Evolutionary conservation across 441 rosid genomes (phyloP).

Genomic region (Eugenia klotzschiana): DNA sequence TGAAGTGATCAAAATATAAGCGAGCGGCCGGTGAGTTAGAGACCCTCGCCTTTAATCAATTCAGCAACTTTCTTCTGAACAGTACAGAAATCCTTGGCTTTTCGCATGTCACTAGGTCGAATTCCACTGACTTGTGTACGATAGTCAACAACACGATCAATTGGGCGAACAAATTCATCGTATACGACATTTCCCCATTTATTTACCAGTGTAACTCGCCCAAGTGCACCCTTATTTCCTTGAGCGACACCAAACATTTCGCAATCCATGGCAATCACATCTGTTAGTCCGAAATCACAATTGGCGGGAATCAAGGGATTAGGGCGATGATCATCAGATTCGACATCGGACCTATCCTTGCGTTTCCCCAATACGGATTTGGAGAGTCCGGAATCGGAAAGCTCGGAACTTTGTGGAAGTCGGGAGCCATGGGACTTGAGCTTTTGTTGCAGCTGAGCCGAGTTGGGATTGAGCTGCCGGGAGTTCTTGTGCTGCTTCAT

Average conservation of each 20-base stretch:
- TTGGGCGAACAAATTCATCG: constrained; percentile 83
- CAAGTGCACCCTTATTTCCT: constrained; percentile 88
- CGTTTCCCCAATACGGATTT: constrained; percentile 40
- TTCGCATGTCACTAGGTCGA: constrained; percentile 66
- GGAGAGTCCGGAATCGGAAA: neutral
- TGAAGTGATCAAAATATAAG: constrained; percentile 46
- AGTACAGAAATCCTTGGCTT: constrained; percentile 63
- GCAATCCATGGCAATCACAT: constrained; percentile 83
- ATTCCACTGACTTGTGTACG: constrained; percentile 85
- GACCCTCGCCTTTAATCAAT: constrained; percentile 56
- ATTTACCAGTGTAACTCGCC: constrained; percentile 86
- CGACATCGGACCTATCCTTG: constrained; percentile 47
- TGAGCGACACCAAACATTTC: constrained; percentile 94
- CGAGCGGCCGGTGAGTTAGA: constrained; percentile 51
- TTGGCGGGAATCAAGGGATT: constrained; percentile 47
- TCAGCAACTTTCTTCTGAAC: constrained; percentile 85
- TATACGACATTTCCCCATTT: constrained; percentile 79
- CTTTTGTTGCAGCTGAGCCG: constrained; percentile 14
- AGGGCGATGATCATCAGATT: constrained; percentile 25
- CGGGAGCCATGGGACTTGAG: constrained; percentile 2
- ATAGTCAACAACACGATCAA: constrained; percentile 78
- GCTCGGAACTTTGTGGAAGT: neutral
- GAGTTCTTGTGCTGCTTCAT: neutral
- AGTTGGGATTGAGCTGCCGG: constrained; percentile 11
- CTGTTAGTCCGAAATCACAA: constrained; percentile 69